Base-by-base conservation (phyloP, 371 early-diverging fungal species). In the Mortierella sp. region DNA sequence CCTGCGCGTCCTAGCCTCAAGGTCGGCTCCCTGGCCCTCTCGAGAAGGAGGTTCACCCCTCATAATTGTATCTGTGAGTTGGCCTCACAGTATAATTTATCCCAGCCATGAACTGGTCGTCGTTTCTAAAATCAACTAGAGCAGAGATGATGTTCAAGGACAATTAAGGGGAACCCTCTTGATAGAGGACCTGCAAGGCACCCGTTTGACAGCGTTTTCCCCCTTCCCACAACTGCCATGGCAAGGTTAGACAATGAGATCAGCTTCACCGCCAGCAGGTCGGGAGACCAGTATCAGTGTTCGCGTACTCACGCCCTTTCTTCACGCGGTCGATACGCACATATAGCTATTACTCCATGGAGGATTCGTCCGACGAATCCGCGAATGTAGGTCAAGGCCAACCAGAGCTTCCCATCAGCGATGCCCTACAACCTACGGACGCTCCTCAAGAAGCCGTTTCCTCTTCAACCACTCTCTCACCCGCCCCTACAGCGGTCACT, bases 341-440 rank as follows among this genome's bases (percentile, higher is more conserved):
- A 34, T 14, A 59, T 41, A 72, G 73, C 48, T 72, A 72, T 18
- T 72, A 72, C 61, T 59, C 56, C 60, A 67, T 67, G 58, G 73
- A 72, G 38, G 73, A 72, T 60, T 71, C 69, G 2, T 70, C 72
- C 7, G 73, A 72, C 55, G 73, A 72, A 45, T 67, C 73, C 12
- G 0, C 28, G 18, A 23, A 55, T 21, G 47, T 55, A 21, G 60
- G 43, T 39, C 48, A 47, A 12, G 62, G 58, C 47, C 10, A 53
- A 28, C 24, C 48, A 41, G 54, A 30, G 3, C 41, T 53, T 2
- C 23, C 24, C 10, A 27, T 28, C 4, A 38, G 30, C 43, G 24
- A 52, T 34, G 47, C 54, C 45, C 12, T 57, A 18, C 38, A 47
- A 19, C 67, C 28, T 1, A 39, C 14, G 38, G 13, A 13, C 31